Evolutionary conservation across 1,139 yeast species (phyloP).

Genomic region (Chernovozyma aurita): DNA sequence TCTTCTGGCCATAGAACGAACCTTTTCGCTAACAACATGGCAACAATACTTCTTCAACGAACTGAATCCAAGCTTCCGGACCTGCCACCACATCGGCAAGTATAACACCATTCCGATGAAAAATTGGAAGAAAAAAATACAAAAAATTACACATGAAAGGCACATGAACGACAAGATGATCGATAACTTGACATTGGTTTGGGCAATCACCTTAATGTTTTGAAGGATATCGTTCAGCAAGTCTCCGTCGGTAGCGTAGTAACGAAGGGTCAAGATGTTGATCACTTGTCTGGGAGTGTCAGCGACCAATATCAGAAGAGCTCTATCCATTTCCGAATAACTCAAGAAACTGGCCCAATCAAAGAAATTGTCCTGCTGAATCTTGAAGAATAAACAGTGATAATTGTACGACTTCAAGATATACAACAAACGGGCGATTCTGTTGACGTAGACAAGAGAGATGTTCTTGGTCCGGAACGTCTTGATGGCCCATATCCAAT

Average conservation of each 20-base stretch:
- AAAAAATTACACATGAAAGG: constrained; percentile 72
- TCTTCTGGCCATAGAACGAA: constrained; percentile 46
- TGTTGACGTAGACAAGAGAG: constrained; percentile 66
- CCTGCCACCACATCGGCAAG: constrained; percentile 50
- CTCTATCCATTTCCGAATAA: constrained; percentile 63
- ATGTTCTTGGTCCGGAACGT: constrained; percentile 60
- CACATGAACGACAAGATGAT: constrained; percentile 71
- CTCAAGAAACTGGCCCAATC: constrained; percentile 69
- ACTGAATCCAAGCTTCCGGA: constrained; percentile 33
- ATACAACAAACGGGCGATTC: constrained; percentile 55
- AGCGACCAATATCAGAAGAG: constrained; percentile 62
- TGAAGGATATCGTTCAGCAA: constrained; percentile 40
- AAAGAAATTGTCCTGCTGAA: constrained; percentile 60
- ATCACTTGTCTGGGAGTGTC: constrained; percentile 89
- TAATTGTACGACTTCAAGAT: constrained; percentile 55
- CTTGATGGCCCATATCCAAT: constrained; percentile 55
- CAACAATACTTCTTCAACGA: constrained; percentile 58
- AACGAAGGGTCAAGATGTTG: constrained; percentile 68
- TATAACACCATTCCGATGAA: constrained; percentile 52
- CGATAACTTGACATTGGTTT: constrained; percentile 59
- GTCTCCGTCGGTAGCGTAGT: constrained; percentile 47
- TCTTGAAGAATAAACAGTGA: constrained; percentile 68
- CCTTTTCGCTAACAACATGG: constrained; percentile 48
- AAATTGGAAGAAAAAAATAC: constrained; percentile 60
- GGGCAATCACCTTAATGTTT: constrained; percentile 58